Evolutionary conservation across 2,329 filamentous ascomycete genomes (phyloP).

Genomic region (Cordyceps militaris): DNA sequence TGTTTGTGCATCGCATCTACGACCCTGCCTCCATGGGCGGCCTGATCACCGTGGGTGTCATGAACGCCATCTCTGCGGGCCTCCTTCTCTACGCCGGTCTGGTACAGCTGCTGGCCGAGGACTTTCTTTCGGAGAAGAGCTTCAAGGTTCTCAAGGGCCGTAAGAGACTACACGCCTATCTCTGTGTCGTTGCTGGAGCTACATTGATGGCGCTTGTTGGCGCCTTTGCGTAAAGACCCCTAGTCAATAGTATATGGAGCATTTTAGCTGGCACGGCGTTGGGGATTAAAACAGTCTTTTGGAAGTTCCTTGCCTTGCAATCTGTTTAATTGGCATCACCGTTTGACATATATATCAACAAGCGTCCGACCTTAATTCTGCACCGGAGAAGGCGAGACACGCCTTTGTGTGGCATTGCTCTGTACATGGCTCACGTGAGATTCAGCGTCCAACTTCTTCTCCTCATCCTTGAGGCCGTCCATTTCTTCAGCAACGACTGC

Average conservation of each 20-base stretch:
- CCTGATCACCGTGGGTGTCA: slow-evolving; percentile 74
- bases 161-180: slow-evolving; percentile 54
- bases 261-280: slow-evolving; percentile 7
- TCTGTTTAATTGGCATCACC: neutral
- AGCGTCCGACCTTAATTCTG: neutral
- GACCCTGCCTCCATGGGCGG: slow-evolving; percentile 71
- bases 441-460: slow-evolving; percentile 1
- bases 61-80: slow-evolving; percentile 79
- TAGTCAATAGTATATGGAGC: neutral
- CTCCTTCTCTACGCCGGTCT: slow-evolving; percentile 75
- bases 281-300: neutral
- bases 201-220: slow-evolving; percentile 65
- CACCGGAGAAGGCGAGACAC: neutral
- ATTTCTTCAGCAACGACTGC: neutral
- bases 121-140: slow-evolving; percentile 72
- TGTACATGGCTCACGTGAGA: neutral
- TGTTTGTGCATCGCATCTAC: slow-evolving; percentile 71
- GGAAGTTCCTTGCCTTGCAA: neutral
- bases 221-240: slow-evolving; percentile 53
- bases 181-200: slow-evolving; percentile 57
- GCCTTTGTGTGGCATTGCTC: neutral
- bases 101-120: slow-evolving; percentile 78
- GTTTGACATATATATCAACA: neutral
- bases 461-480: neutral
- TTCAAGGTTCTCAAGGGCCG: slow-evolving; percentile 58